Base-by-base conservation (phyloP, 23 red algal genomes). In the Gracilaria vermiculophylla region DNA sequence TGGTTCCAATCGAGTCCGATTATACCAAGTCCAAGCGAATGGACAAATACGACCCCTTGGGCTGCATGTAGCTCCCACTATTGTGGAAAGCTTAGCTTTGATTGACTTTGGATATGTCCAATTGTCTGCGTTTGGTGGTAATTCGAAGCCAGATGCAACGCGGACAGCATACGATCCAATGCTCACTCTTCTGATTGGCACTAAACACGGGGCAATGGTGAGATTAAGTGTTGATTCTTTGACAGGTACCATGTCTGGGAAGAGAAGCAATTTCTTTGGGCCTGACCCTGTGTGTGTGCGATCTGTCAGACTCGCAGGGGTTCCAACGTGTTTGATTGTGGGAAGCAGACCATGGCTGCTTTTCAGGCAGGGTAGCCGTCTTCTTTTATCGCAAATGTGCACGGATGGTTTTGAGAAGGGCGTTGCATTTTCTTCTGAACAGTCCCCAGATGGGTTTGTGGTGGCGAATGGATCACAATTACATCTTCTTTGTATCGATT, bases 251-350 rank as follows among this genome's bases (percentile, higher is more conserved):
- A 70, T 95, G 67, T 73, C 79, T 37, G 86, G 55, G 37, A 90
- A 95, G 88, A 77, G 77, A n/a, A 88, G 78, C 74, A 71, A 33
- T 19, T 90, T 95, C 52, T 54, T 95, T 15, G 87, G 93, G 25
- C 65, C 53, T 35, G 45, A 86, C 27, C 72, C 86, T 13, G 81
- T 95, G 45, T 61, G 40, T 35, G 55, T 95, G 28, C 72, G 69
- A 21, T 35, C 40, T 62, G 48, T 77, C 0, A 62, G 49, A 43
- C 37, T 95, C 28, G 64, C 75, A 15, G 93, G 83, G 21, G 77
- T 77, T 1, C 78, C 65, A 8, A 76, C 78, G 5, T 82, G 76
- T 67, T 20, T 83, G 5, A 45, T 80, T 10, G 34, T 91, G 0
- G 72, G 78, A 48, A 77, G 62, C n/a, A 54, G 43, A 45, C 75